phyloP scores from a whole-genome alignment of 352 stramenopile species.

The Pelagophyceae sp. region DNA sequence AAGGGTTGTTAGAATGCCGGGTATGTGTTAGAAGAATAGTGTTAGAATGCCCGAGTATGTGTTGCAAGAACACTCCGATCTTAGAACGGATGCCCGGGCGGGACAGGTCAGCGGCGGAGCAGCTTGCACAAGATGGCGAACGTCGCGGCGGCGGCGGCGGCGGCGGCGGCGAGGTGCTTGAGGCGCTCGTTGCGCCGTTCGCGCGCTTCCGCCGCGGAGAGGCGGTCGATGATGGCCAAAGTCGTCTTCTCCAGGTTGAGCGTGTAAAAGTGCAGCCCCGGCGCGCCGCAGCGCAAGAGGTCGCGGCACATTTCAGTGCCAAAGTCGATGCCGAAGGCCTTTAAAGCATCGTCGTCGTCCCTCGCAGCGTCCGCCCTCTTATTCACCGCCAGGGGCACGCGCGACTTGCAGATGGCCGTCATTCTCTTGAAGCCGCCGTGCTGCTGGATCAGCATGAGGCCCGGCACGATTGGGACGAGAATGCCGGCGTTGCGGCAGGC shows the following conservation, averaged over 20 bases:
- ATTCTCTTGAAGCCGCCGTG: constrained; percentile 95
- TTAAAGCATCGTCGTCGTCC: constrained; percentile 79
- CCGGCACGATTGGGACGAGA: constrained; percentile 87
- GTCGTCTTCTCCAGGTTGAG: constrained; percentile 77
- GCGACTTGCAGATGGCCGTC: constrained; percentile 95
- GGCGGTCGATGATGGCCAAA: constrained; percentile 59
- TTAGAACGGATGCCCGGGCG: too few relatives aligned
- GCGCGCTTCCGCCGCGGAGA: too few relatives aligned
- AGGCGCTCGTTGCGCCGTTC: too few relatives aligned
- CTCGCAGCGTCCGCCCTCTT: constrained; percentile 78
- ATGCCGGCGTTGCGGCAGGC: constrained; percentile 78
- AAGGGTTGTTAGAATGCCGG: too few relatives aligned
- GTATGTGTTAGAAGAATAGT: too few relatives aligned
- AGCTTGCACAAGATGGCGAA: too few relatives aligned
- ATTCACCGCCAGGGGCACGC: constrained; percentile 66
- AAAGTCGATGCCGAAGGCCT: constrained; percentile 87
- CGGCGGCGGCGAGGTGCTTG: too few relatives aligned
- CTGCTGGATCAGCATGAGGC: constrained; percentile 97
- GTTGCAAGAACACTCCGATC: too few relatives aligned
- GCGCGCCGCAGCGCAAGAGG: constrained; percentile 72
- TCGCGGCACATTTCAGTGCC: constrained; percentile 84
- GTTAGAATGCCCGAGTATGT: too few relatives aligned
- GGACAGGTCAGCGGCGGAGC: too few relatives aligned
- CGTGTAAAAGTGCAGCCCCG: constrained; percentile 80
- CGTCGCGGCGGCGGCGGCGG: too few relatives aligned